phyloP scores from a whole-genome alignment of 1,284 basidiomycete genomes.

The Trametes pubescens region DNA sequence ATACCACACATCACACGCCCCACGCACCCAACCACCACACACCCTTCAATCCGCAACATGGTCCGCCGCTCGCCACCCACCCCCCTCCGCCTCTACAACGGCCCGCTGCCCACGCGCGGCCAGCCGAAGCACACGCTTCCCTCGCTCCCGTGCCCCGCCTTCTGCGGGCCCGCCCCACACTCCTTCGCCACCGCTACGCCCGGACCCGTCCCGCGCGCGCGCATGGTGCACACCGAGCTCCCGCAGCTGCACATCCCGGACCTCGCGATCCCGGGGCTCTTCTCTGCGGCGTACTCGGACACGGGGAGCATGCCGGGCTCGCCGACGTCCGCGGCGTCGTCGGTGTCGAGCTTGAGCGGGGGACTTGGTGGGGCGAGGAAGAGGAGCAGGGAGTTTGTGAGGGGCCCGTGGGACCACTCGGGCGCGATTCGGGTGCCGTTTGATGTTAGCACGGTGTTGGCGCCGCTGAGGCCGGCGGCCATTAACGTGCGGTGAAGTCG shows the following conservation, averaged over 20 bases:
- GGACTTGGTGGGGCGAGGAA: slow-evolving; percentile 17
- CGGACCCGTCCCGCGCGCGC: slow-evolving; percentile 37
- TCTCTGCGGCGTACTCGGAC: neutral
- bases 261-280: slow-evolving; percentile 2
- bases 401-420: slow-evolving; percentile 45
- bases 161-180: slow-evolving; percentile 32
- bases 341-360: slow-evolving; percentile 21
- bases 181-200: slow-evolving; percentile 3
- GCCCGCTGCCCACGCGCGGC: slow-evolving; percentile 41
- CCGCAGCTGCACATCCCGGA: slow-evolving; percentile 30
- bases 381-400: slow-evolving; percentile 30
- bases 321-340: slow-evolving; percentile 37
- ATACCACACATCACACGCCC: slow-evolving; percentile 10
- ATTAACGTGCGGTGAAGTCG: slow-evolving; percentile 33
- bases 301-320: slow-evolving; percentile 35
- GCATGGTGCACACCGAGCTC: slow-evolving; percentile 33
- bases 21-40: neutral
- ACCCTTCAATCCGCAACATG: slow-evolving; percentile 27
- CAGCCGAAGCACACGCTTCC: slow-evolving; percentile 44
- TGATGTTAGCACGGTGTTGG: slow-evolving; percentile 38
- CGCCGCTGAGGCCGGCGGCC: slow-evolving; percentile 39
- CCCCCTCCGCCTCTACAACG: slow-evolving; percentile 41
- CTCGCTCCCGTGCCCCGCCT: slow-evolving; percentile 43
- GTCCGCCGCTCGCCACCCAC: slow-evolving; percentile 41
- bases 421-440: slow-evolving; percentile 39